phyloP scores from a whole-genome alignment of 768 basidiomycete species.

The Psilocybe subaeruginosa region DNA sequence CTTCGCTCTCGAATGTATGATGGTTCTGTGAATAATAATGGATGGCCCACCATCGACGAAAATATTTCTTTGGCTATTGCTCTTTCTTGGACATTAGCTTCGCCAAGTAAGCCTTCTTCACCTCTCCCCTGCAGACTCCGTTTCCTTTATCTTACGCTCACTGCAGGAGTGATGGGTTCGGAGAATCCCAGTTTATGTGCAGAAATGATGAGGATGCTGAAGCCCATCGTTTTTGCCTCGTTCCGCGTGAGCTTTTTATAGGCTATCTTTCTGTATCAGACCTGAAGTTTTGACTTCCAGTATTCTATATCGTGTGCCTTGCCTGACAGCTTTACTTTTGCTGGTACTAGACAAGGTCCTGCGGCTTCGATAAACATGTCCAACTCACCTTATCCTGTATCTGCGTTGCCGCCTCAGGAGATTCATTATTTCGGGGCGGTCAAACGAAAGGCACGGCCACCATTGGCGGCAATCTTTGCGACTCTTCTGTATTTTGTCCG shows the following conservation, averaged over 20 bases:
- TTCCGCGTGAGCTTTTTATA: conserved; percentile 45
- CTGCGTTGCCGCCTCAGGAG: conserved; percentile 29
- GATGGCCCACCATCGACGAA: conserved; percentile 53
- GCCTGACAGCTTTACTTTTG: conserved; percentile 34
- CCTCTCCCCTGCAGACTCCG: not conserved
- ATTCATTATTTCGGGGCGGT: conserved; percentile 47
- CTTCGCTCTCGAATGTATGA: conserved; percentile 42
- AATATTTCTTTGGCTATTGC: conserved; percentile 48
- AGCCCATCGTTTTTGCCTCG: conserved; percentile 51
- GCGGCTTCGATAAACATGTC: not conserved
- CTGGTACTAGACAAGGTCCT: conserved; percentile 10
- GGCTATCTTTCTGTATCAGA: conserved; percentile 18
- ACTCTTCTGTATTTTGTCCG: conserved; percentile 51
- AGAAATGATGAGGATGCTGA: conserved; percentile 37
- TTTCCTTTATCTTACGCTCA: conserved; percentile 6
- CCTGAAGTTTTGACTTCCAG: conserved; percentile 27
- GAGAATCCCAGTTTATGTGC: conserved; percentile 36
- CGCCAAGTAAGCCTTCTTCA: conserved; percentile 33
- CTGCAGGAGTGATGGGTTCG: conserved; percentile 31
- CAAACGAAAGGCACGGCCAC: conserved; percentile 34
- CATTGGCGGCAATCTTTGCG: conserved; percentile 49
- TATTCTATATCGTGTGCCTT: conserved; percentile 45
- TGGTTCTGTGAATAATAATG: conserved; percentile 37
- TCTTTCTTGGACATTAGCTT: conserved; percentile 50
- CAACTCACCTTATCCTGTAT: conserved; percentile 25